Base-by-base conservation (phyloP, 805 yeast genomes). In the Cephaloascus fragrans region DNA sequence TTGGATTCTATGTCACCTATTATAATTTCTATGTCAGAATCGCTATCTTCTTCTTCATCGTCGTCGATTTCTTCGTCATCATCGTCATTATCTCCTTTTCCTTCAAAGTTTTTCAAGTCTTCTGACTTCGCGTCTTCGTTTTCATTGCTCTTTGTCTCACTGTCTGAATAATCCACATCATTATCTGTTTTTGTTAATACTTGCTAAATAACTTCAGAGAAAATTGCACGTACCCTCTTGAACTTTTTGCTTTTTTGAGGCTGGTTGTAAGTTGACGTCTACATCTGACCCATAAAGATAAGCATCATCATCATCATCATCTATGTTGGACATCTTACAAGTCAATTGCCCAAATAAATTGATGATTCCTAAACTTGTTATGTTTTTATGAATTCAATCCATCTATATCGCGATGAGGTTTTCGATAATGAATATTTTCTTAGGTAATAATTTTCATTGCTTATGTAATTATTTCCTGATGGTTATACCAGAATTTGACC, bases 21-120 rank as follows among this genome's bases (percentile, higher is more conserved):
- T 36, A 89, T 83, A 52, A 90, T 83, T 57, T 89, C 96, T 28
- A 89, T 75, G 50, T 84, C 93, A 40, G 79, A 81, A 16, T 73
- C 80, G 6, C 69, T 72, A 17, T 70, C 79, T 4, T 59, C 71
- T 10, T 64, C 73, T 4, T 61, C 67, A 5, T 61, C 71, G 3
- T 64, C 73, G 14, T 63, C 71, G 3, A 61, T 67, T 2, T 61
- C 73, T 3, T 61, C 74, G 3, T 64, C 73, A 3, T 55, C 69
- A 17, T 61, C 67, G 3, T 56, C 59, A 15, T 20, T 46, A 41
- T 32, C 45, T 32, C 36, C 44, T 40, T 36, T 41, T 36, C 35
- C 43, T 46, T 41, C 40, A 1, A 44, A 41, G 37, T 46, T 47
- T 17, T 41, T 39, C n/a, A n/a, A n/a, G 36, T 37, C 54, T 16